A percentile compares a stretch with the other conserved stretches of the same genome.
These are phyloP conservation scores for Mycena vulgaris DNA, from an alignment of 768 basidiomycete species.

Conservation along the genomic window DNA sequence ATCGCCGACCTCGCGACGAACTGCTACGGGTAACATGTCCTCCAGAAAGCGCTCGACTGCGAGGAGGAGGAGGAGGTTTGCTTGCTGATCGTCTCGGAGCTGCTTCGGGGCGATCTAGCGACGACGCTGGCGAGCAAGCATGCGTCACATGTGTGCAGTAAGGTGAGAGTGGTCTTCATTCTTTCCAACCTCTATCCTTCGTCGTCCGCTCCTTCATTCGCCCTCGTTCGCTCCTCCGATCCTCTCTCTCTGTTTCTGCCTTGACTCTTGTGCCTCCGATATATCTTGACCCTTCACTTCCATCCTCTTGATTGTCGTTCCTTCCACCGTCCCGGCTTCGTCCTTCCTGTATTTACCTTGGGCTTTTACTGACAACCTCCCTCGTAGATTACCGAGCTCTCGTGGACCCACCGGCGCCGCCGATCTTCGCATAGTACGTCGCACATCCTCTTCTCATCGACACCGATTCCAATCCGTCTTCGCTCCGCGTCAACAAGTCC, in stretches of 20 bases:
- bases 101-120: constrained; percentile 87
- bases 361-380: constrained; percentile 16
- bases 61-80: constrained; percentile 81
- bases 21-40: constrained; percentile 91
- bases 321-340: not conserved
- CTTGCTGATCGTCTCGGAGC: constrained; percentile 86
- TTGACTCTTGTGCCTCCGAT: constrained; percentile 2
- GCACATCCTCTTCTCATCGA: constrained; percentile 21
- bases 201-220: constrained; percentile 3
- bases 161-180: constrained; percentile 60
- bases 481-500: constrained; percentile 87
- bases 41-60: constrained; percentile 92
- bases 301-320: constrained; percentile 20
- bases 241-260: constrained; percentile 1
- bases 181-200: not conserved
- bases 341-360: not conserved
- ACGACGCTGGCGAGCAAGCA: constrained; percentile 61
- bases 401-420: constrained; percentile 91
- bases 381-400: constrained; percentile 87
- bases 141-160: constrained; percentile 93
- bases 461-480: not conserved
- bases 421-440: constrained; percentile 88
- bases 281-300: constrained; percentile 5
- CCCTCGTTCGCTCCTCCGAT: constrained; percentile 1
- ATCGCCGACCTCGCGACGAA: constrained; percentile 91